Evolutionary conservation across 306 rosid genomes (phyloP), one percentile per base, ranked within the genome.

Genomic region (Lathyrus sativus): DNA sequence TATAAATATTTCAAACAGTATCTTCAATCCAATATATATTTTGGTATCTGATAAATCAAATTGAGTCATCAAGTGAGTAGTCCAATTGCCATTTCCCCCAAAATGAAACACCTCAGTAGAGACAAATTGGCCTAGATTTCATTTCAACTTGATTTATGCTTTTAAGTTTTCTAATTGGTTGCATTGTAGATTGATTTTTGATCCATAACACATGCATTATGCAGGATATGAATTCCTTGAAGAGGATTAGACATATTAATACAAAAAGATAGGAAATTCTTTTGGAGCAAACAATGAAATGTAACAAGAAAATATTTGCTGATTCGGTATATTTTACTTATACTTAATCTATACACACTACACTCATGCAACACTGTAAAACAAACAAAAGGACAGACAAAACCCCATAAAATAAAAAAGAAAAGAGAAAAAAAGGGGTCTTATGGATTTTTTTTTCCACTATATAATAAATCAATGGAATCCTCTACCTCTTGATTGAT

Each of bases 401-500:
- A 9, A 44, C 65, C 1, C 48, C 3, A 6, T 57, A 41, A 7
- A 43, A 10, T 7, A 11, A 22, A 37, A 11, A 11, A 35, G 9
- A 3, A 26, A 22, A 17, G n/a, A 9, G 5, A 9, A 7, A 18
- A 11, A 62, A 14, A 19, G 13, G 58, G 59, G 57, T 33, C 11
- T 31, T 2, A 18, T 4, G 12, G 4, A 13, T 31, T 57, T 45
- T 15, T 19, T 49, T 43, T 17, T 3, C 54, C 28, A 53, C n/a
- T 29, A 38, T 26, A 38, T 67, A 19, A 2, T n/a, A 54, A 74
- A 74, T 82, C 74, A 90, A 29, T 80, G 80, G 68, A 85, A 87
- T 64, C 87, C 93, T 70, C 96, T 84, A 19, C 85, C 91, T 81
- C 96, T 84, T 29, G 96, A 90, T 72, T 90, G 96, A 74, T 90